Evolutionary conservation across 1,284 basidiomycete genomes (phyloP), one percentile per base, ranked within the genome.

Genomic region (Porodaedalea pini): DNA sequence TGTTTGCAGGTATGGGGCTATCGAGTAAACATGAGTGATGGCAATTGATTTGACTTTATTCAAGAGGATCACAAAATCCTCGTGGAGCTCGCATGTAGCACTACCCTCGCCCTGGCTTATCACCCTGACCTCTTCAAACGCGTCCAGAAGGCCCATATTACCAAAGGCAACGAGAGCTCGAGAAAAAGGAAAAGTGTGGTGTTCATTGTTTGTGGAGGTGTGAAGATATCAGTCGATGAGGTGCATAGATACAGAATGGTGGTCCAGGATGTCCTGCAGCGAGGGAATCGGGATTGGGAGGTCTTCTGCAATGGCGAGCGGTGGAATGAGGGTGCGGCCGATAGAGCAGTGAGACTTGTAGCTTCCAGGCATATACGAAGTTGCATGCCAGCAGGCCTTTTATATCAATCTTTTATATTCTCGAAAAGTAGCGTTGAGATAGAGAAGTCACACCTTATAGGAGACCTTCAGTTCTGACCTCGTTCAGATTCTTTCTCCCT

Each of bases 31-130:
- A 5, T 32, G 27, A 21, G 36, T 37, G 19, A 19, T 27, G 8
- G 27, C 27, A 21, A 55, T 39, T 54, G 27, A 43, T 13, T 17
- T 19, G 29, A 19, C 32, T 10, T 56, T 27, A 44, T 25, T 23
- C 29, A 59, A 89, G 88, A 87, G 58, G 85, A 89, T 59, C 86
- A 91, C 65, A 88, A 88, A 68, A 73, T 82, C 58, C 70, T 90
- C 21, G 79, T 86, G 2, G 87, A 91, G 65, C 73, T 90, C 27
- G 83, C 88, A 0, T 90, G 87, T 63, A 75, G 85, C 1, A 80
- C 85, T 2, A 82, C 88, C 1, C 73, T 90, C 15, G 74, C 79
- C 4, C 78, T 84, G 1, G 86, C 81, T 2, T 90, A 88, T 67
- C 78, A 77, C 37, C 74, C 71, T 2, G 67, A 69, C 1, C 67